Conservation (phyloP, 352 stramenopile genomes). For the Stramenopiles sp. region DNA sequence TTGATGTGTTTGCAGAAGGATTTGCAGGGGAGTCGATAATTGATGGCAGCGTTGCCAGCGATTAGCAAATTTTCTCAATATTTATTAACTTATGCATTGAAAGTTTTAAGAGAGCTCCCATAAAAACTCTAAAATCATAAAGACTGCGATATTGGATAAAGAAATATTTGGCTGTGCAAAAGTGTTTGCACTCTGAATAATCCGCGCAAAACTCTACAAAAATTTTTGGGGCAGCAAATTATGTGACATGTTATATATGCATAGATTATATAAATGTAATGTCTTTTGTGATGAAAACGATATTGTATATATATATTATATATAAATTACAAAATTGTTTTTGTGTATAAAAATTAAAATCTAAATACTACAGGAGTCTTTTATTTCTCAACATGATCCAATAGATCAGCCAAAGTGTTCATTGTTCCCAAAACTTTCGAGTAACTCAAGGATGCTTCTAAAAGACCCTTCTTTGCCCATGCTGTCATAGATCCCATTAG, state of each 20-base stretch:
- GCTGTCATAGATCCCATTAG: not conserved
- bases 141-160: too few species aligned
- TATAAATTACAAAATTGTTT: not conserved
- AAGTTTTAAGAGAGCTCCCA: not conserved
- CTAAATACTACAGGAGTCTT: not conserved
- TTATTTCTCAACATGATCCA: not conserved
- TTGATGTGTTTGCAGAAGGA: constrained; percentile 4
- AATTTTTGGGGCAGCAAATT: too few species aligned
- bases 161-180: too few species aligned
- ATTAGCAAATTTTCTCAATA: not conserved
- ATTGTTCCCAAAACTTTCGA: not conserved
- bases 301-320: too few species aligned
- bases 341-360: not conserved
- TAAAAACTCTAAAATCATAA: too few species aligned
- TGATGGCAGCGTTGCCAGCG: not conserved
- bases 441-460: not conserved
- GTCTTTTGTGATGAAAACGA: too few species aligned
- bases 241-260: too few species aligned
- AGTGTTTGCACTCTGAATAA: too few species aligned
- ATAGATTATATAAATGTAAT: too few species aligned
- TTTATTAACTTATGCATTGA: not conserved
- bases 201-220: too few species aligned
- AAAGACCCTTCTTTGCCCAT: not conserved
- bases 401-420: not conserved
- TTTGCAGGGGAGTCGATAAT: not conserved